Base-by-base conservation (phyloP, 73 alveolate species). In the Blepharisma japonicum region DNA sequence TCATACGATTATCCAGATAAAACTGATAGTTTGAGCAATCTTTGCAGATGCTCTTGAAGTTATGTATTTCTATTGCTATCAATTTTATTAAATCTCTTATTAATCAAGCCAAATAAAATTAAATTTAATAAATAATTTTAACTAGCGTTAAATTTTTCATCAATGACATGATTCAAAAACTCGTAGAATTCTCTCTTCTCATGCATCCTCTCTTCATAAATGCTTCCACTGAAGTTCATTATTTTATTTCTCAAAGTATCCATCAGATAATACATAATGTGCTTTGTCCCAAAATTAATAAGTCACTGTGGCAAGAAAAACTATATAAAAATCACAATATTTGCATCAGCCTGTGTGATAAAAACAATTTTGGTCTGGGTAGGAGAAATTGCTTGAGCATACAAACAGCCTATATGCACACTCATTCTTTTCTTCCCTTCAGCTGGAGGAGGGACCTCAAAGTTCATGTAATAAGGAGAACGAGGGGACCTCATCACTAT, bases 221-320 rank as follows among this genome's bases (percentile, higher is more conserved):
- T 20, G 67, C 67, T 53, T 53, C 67, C 67, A 4, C 23, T 20
- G 23, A 53, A 53, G 23, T 53, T 53, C 67, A 14, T 20, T 14
- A 53, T 53, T 20, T 53, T 53, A 53, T 53, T 53, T 20, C 67
- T 53, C 27, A 53, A 20, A 11, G n/a, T 53, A 20, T 53, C 67
- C 67, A 53, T 53, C n/a, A 53, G 27, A 4, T 53, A 53, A 20
- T 53, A 53, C 67, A 53, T 53, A 53, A 53, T 53, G 23, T 53
- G 67, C 67, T 53, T 53, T 14, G 67, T 20, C n/a, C 67, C 67
- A 53, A 53, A 53, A 20, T 53, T 53, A 53, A 53, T 53, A 3
- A 53, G 23, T 2, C n/a, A 11, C 23, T 14, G 23, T 14, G 67
- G 67, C n/a, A 53, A 20, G n/a, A 53, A 14, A 14, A 20, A 11